phyloP scores from a whole-genome alignment of 108 stramenopile species.

The Nannochloropsis salina region DNA sequence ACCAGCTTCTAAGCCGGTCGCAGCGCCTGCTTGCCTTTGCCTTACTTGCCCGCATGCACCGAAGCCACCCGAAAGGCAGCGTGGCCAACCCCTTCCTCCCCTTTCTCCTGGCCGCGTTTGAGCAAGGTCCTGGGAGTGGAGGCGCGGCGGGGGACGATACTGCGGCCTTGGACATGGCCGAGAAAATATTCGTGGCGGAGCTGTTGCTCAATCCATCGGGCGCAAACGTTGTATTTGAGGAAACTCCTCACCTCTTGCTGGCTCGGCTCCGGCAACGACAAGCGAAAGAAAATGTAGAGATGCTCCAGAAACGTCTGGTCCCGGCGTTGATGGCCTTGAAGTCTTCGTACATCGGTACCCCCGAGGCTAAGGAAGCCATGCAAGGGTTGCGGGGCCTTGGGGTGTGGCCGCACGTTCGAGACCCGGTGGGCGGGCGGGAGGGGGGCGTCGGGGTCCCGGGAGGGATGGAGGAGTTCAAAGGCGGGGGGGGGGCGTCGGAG shows the following conservation, averaged over 20 bases:
- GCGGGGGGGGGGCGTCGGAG: not conserved
- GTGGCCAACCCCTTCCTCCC: constrained; percentile 51
- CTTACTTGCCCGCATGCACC: constrained; percentile 48
- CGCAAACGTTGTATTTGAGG: not conserved
- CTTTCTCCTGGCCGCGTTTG: constrained; percentile 49
- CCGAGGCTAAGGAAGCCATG: not conserved
- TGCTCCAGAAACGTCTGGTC: not conserved
- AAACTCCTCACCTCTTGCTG: not conserved
- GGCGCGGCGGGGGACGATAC: constrained; percentile 30
- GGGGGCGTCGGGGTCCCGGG: not conserved
- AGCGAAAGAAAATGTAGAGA: not conserved
- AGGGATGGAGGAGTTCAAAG: not conserved
- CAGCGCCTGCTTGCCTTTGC: constrained; percentile 53
- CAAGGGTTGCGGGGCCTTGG: constrained; percentile 1
- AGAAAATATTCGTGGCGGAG: not conserved
- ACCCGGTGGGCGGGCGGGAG: not conserved
- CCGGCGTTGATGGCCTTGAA: constrained; percentile 2
- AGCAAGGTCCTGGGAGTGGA: constrained; percentile 44
- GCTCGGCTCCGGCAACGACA: constrained; percentile 6
- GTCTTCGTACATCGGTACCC: not conserved
- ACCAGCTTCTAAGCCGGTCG: constrained; percentile 53
- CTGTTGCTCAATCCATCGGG: not conserved
- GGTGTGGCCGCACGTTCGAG: not conserved
- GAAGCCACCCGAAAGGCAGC: constrained; percentile 36
- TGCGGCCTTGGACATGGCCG: not conserved